Percentiles rank a stretch among this genome's conserved stretches.
Conservation (phyloP, 2,329 filamentous ascomycete genomes). For the Aspergillus fructus region DNA sequence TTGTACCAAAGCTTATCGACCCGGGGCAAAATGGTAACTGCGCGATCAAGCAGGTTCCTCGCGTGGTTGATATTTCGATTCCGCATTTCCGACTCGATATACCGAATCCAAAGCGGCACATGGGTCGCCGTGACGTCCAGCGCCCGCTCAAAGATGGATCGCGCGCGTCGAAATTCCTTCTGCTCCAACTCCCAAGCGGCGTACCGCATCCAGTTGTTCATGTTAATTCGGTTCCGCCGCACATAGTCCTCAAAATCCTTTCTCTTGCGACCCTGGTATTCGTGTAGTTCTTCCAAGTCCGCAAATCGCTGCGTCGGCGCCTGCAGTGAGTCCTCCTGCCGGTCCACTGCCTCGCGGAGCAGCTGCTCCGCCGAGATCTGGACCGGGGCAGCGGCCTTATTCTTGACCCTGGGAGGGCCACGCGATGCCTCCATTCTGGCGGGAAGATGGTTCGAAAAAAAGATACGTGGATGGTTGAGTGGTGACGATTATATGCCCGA, state of each 20-base stretch:
- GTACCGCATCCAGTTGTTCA: constrained; percentile 99
- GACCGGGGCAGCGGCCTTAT: constrained; percentile 88
- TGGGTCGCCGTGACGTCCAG: constrained; percentile 88
- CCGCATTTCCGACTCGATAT: constrained; percentile 97
- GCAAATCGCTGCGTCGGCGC: constrained; percentile 93
- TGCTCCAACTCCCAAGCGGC: constrained; percentile 97
- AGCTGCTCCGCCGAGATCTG: constrained; percentile 97
- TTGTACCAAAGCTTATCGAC: constrained; percentile 99
- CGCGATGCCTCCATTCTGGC: constrained; percentile 80
- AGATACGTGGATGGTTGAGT: background rate
- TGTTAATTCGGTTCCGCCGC: constrained; percentile 86
- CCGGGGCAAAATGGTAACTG: constrained; percentile 86
- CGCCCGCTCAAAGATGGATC: constrained; percentile 91
- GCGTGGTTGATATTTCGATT: constrained; percentile 94
- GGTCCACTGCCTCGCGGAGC: constrained; percentile 92
- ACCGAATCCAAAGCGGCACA: constrained; percentile 84
- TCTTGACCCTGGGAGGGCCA: constrained; percentile 94
- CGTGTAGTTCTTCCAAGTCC: constrained; percentile 95
- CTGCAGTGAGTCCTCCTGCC: constrained; percentile 84
- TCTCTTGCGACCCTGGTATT: constrained; percentile 92
- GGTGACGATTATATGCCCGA: background rate
- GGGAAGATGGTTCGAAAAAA: background rate
- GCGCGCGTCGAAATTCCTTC: constrained; percentile 89
- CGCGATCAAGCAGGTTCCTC: constrained; percentile 87
- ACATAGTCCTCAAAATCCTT: constrained; percentile 99